Conservation (phyloP, 1,139 yeast species). For the Candida tetrigidarum region DNA sequence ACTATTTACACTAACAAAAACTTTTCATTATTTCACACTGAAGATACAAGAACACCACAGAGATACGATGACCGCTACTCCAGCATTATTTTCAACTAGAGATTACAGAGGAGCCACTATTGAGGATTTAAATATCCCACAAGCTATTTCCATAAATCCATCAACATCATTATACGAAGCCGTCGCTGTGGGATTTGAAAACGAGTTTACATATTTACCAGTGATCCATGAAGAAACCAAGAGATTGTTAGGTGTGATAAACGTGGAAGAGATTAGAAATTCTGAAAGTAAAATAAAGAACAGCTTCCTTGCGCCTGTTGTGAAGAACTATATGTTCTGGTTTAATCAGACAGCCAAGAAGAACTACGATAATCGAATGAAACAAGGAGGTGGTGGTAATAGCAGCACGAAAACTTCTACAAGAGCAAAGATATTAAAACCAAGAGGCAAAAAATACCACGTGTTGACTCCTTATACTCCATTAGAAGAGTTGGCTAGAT, state of each 20-base stretch:
- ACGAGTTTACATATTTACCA: constrained; percentile 61
- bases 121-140: constrained; percentile 65
- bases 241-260: constrained; percentile 58
- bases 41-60: not conserved
- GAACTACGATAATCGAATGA: constrained; percentile 24
- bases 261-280: constrained; percentile 48
- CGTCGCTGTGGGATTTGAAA: constrained; percentile 54
- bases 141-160: constrained; percentile 62
- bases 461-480: constrained; percentile 63
- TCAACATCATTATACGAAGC: constrained; percentile 53
- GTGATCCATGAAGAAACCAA: constrained; percentile 56
- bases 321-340: constrained; percentile 48
- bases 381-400: constrained; percentile 20
- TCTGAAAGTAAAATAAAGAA: constrained; percentile 26
- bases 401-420: constrained; percentile 15
- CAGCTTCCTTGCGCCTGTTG: constrained; percentile 33
- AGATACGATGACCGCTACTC: constrained; percentile 6
- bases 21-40: not conserved
- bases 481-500: constrained; percentile 55
- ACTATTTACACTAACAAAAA: too few species aligned
- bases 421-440: constrained; percentile 37
- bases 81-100: constrained; percentile 29
- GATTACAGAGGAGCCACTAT: constrained; percentile 60
- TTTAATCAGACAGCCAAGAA: constrained; percentile 42
- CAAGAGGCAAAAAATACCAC: constrained; percentile 32